These are phyloP conservation scores for Phytopythium kandeliae DNA, from an alignment of 352 stramenopile genomes.

Conservation along the genomic window DNA sequence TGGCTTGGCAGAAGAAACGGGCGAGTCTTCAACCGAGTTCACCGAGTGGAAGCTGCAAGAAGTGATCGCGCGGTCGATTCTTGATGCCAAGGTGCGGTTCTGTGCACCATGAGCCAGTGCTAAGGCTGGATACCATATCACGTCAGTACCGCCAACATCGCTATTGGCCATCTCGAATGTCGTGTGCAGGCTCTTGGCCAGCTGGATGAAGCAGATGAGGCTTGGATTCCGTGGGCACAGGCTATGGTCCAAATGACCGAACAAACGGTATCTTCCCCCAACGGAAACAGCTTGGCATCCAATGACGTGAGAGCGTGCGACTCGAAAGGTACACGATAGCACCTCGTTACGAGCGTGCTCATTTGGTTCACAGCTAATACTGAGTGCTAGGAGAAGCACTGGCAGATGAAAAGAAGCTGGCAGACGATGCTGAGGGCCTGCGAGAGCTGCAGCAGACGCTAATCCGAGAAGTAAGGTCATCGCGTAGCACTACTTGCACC, in stretches of 20 bases:
- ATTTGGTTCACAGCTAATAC: not conserved
- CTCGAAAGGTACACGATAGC: not conserved
- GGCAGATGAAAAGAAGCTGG: not conserved
- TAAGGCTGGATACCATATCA: too few relatives aligned
- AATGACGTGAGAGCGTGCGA: conserved; percentile 7
- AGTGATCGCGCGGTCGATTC: conserved; percentile 56
- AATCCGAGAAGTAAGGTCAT: conserved; percentile 49
- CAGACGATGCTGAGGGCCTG: conserved; percentile 12
- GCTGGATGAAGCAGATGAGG: conserved; percentile 48
- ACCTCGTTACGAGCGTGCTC: not conserved
- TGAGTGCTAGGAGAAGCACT: too few relatives aligned
- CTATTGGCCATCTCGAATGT: not conserved
- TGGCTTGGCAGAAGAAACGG: conserved; percentile 6
- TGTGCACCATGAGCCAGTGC: not conserved
- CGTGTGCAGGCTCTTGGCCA: conserved; percentile 36
- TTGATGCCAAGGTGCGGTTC: conserved; percentile 46
- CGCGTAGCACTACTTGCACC: not conserved
- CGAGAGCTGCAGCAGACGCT: conserved; percentile 49
- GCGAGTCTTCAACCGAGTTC: conserved; percentile 14
- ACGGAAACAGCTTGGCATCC: not conserved
- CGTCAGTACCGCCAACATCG: too few relatives aligned
- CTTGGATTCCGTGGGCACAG: conserved; percentile 55
- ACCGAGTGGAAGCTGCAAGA: conserved; percentile 65
- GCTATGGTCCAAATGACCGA: conserved; percentile 51
- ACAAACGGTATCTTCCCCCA: conserved; percentile 1